These are phyloP conservation scores for Cruciata laevipes DNA, from an alignment of 257 asterid species.

Conservation along the genomic window DNA sequence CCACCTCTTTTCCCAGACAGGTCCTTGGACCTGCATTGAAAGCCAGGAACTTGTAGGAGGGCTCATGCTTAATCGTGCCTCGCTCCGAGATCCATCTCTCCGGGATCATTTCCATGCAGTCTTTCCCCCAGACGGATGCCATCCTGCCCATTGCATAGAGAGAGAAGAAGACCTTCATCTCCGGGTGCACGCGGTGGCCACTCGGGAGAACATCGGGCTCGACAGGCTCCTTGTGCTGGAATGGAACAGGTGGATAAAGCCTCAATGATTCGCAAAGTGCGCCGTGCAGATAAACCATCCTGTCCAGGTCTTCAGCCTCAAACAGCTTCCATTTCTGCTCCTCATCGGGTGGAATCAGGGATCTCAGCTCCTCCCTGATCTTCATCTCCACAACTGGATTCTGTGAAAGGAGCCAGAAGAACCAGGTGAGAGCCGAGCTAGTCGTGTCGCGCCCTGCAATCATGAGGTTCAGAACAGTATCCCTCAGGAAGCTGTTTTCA, in stretches of 20 bases:
- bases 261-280: conserved; percentile 55
- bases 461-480: conserved; percentile 49
- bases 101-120: conserved; percentile 51
- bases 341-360: conserved; percentile 16
- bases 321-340: conserved; percentile 24
- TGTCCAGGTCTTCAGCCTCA: conserved; percentile 27
- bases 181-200: conserved; percentile 49
- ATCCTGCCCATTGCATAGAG: conserved; percentile 71
- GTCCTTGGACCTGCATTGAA: conserved; percentile 77
- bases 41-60: conserved; percentile 63
- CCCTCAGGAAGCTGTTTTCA: conserved; percentile 41
- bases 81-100: conserved; percentile 67
- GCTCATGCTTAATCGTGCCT: conserved; percentile 57
- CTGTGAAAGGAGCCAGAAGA: conserved; percentile 45
- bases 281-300: conserved; percentile 47
- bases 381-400: conserved; percentile 43
- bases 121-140: conserved; percentile 56
- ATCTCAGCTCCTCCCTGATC: conserved; percentile 38
- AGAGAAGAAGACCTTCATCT: conserved; percentile 37
- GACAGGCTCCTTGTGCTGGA: conserved; percentile 51
- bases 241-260: conserved; percentile 65
- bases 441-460: conserved; percentile 69
- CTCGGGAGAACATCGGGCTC: conserved; percentile 42
- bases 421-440: conserved; percentile 66
- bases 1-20: conserved; percentile 60